phyloP scores from a whole-genome alignment of 306 rosid genomes.

The Cucurbita argyrosperma region DNA sequence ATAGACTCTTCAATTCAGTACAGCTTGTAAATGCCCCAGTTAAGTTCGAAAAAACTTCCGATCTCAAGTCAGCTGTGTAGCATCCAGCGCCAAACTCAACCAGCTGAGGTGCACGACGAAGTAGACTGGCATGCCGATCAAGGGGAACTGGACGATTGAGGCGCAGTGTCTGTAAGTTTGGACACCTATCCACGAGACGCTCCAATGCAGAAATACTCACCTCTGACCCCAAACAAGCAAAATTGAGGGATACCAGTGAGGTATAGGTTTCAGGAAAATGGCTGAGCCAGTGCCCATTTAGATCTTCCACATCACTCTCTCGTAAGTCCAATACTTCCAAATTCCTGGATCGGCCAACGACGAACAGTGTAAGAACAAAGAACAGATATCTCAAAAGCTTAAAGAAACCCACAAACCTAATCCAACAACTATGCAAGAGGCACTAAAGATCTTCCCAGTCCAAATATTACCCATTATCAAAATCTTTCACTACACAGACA shows the following conservation, averaged over 20 bases:
- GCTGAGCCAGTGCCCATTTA: constrained; percentile 85
- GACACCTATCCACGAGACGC: constrained; percentile 68
- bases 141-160: constrained; percentile 78
- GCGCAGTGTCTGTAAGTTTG: constrained; percentile 64
- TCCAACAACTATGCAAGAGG: background rate
- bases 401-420: background rate
- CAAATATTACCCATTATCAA: background rate
- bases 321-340: constrained; percentile 72
- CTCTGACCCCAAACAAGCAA: constrained; percentile 68
- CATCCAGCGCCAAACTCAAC: constrained; percentile 76
- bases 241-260: constrained; percentile 73
- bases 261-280: constrained; percentile 83
- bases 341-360: constrained; percentile 39
- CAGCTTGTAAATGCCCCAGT: constrained; percentile 38
- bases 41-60: constrained; percentile 49
- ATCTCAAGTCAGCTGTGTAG: constrained; percentile 50
- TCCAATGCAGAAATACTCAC: constrained; percentile 68
- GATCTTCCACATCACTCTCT: constrained; percentile 89
- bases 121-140: constrained; percentile 50
- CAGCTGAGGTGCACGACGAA: constrained; percentile 57
- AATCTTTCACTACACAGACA: background rate
- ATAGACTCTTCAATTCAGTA: constrained; percentile 46
- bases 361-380: background rate
- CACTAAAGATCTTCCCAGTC: background rate
- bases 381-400: background rate